These are phyloP conservation scores for Hemisphaericaspora subhashii DNA, from an alignment of 1,139 yeast genomes.

Conservation along the genomic window DNA sequence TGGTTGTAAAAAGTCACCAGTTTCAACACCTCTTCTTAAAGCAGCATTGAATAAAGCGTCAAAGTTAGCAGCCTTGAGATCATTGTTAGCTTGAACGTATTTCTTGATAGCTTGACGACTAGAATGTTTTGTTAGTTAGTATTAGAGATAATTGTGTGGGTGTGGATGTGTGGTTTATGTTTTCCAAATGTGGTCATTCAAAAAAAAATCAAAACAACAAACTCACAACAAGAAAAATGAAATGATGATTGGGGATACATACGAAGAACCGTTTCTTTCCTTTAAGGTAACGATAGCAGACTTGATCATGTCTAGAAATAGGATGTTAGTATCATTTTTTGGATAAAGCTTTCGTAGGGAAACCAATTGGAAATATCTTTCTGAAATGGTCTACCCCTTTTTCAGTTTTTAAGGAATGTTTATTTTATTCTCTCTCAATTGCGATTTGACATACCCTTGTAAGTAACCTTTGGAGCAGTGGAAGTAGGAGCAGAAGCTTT, in stretches of 20 bases:
- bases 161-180: background rate
- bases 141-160: background rate
- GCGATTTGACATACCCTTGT: slow-evolving; percentile 45
- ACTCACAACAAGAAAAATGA: no score
- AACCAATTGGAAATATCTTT: no score
- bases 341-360: no score
- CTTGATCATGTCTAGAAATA: slow-evolving; percentile 64
- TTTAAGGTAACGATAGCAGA: slow-evolving; percentile 71
- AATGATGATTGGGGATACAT: slow-evolving; percentile 31
- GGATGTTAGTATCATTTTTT: slow-evolving; percentile 2
- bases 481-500: slow-evolving; percentile 27
- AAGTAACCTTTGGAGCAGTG: slow-evolving; percentile 42
- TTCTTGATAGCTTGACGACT: slow-evolving; percentile 78
- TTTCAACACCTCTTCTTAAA: slow-evolving; percentile 75
- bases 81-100: slow-evolving; percentile 63
- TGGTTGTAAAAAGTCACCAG: slow-evolving; percentile 80
- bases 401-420: background rate
- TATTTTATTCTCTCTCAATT: background rate
- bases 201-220: slow-evolving; percentile 3
- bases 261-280: slow-evolving; percentile 82
- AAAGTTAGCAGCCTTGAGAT: slow-evolving; percentile 61
- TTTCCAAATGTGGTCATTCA: background rate
- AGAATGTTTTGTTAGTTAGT: slow-evolving; percentile 17
- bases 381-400: background rate
- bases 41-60: slow-evolving; percentile 79